These are phyloP conservation scores for Chalciporus piperatus DNA, from an alignment of 768 basidiomycete genomes.

Conservation along the genomic window DNA sequence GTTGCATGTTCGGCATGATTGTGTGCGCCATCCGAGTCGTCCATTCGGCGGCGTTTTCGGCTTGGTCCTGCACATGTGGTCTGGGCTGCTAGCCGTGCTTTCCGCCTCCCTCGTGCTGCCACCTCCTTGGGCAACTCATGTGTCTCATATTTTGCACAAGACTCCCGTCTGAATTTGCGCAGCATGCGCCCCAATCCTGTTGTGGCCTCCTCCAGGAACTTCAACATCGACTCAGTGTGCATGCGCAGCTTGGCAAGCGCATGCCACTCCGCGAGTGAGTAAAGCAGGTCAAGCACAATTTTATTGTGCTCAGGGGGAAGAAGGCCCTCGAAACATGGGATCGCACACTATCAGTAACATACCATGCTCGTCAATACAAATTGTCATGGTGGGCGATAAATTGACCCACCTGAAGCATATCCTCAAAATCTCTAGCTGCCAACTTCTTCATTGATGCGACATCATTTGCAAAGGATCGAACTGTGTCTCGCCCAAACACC, in stretches of 20 bases:
- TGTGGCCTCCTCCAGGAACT: slow-evolving; percentile 6
- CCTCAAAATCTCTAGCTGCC: slow-evolving; percentile 39
- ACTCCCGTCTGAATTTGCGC: slow-evolving; percentile 19
- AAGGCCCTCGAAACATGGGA: slow-evolving; percentile 14
- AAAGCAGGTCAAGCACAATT: slow-evolving; percentile 13
- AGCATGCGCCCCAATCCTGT: slow-evolving; percentile 13
- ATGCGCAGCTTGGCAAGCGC: slow-evolving; percentile 11
- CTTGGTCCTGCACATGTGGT: background rate
- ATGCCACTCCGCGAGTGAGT: slow-evolving; percentile 19
- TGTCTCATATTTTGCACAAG: slow-evolving; percentile 24
- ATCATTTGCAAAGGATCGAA: slow-evolving; percentile 32
- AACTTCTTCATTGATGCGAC: slow-evolving; percentile 33
- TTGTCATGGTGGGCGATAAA: no score
- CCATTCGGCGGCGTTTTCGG: no score
- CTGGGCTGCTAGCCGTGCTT: background rate
- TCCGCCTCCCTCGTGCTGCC: background rate
- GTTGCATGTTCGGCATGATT: no score
- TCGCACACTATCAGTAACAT: slow-evolving; percentile 7
- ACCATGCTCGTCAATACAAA: no score
- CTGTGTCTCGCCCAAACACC: slow-evolving; percentile 33
- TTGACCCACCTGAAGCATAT: slow-evolving; percentile 33
- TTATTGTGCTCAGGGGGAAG: slow-evolving; percentile 11
- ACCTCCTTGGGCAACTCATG: slow-evolving; percentile 14
- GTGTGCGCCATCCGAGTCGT: no score
- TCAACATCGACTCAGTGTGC: slow-evolving; percentile 14